Conservation (phyloP, 257 asterid genomes). For the Fraxinus excelsior region DNA sequence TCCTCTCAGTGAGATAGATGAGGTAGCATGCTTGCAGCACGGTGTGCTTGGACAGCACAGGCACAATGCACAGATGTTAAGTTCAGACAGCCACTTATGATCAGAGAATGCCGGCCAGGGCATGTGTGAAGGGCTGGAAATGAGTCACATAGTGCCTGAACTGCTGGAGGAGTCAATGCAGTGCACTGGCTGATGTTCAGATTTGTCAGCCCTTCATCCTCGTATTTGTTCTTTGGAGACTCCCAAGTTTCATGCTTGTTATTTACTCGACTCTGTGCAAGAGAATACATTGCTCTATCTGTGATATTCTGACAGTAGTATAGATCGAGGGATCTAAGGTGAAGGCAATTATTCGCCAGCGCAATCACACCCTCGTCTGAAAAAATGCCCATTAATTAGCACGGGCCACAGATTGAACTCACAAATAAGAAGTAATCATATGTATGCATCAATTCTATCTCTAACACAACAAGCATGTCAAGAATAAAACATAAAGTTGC, state of each 20-base stretch:
- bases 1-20: too few relatives aligned
- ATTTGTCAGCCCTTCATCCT: conserved; percentile 82
- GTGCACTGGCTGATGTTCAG: conserved; percentile 98
- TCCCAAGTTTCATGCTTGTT: conserved; percentile 37
- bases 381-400: not conserved
- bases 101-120: conserved; percentile 79
- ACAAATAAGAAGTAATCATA: not conserved
- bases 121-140: conserved; percentile 94
- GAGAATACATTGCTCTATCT: conserved; percentile 85
- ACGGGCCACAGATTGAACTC: too few relatives aligned
- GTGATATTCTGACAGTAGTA: conserved; percentile 92
- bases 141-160: conserved; percentile 89
- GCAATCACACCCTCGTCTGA: conserved; percentile 88
- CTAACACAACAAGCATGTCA: not conserved
- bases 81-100: conserved; percentile 87
- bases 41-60: too few relatives aligned
- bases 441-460: not conserved
- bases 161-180: conserved; percentile 97
- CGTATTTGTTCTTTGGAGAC: conserved; percentile 55
- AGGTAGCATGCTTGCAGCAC: too few relatives aligned
- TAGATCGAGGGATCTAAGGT: conserved; percentile 76
- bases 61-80: not conserved
- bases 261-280: conserved; percentile 14
- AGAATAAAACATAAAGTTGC: not conserved
- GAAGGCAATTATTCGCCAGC: conserved; percentile 76